phyloP scores from a whole-genome alignment of 225 moss, liverwort and hornwort genomes.

The Neckera pumila region DNA sequence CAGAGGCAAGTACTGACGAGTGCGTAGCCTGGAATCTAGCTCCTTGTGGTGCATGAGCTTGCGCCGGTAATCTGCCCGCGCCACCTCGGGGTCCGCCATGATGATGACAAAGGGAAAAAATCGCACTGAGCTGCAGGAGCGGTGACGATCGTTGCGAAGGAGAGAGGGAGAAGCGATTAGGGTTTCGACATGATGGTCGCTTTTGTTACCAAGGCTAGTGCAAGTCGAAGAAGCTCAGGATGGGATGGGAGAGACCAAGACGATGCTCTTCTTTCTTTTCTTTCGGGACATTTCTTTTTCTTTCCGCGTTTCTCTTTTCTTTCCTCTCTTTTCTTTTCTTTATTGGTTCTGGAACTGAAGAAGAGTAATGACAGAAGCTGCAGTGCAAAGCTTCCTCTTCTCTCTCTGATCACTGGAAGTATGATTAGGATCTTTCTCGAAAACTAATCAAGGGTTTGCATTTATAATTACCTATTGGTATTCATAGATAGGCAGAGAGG shows the following conservation, averaged over 20 bases:
- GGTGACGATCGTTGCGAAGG: not conserved
- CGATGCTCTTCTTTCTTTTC: not conserved
- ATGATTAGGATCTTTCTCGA: not conserved
- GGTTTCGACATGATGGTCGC: not conserved
- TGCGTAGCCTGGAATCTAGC: constrained; percentile 65
- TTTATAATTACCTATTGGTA: not conserved
- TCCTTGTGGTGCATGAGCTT: constrained; percentile 82
- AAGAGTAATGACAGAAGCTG: not conserved
- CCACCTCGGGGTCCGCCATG: constrained; percentile 45
- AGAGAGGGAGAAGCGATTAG: not conserved
- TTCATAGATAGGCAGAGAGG: not conserved
- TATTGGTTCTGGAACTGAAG: not conserved
- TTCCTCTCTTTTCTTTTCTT: not conserved
- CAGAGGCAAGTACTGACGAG: not conserved
- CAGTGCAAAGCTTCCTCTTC: not conserved
- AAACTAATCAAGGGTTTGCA: not conserved
- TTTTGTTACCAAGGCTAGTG: not conserved
- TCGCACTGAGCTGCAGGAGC: not conserved
- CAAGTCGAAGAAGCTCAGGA: not conserved
- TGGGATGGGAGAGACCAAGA: not conserved
- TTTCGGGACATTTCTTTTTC: not conserved
- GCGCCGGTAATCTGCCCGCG: constrained; percentile 53
- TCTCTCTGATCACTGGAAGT: too few species aligned
- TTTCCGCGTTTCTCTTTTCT: not conserved
- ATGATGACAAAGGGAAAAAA: not conserved